Base-by-base conservation (phyloP, 2,329 filamentous ascomycete species). In the Colletotrichum cordylinicola region DNA sequence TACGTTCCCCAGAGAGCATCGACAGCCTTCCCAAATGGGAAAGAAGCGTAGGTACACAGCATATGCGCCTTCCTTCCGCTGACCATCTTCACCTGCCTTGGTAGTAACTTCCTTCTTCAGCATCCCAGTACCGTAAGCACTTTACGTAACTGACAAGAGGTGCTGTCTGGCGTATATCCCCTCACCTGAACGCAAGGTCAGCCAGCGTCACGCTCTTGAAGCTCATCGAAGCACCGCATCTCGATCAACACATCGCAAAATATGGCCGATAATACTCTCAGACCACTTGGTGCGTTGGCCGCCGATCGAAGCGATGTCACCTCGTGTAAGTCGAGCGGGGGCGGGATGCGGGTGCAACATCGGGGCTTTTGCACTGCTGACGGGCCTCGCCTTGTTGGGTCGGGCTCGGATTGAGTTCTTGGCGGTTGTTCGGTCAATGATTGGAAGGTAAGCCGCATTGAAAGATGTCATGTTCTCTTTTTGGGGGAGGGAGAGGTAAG, bases 241-340 rank as follows among this genome's bases (percentile, higher is more conserved):
- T 24, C 52, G 43, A 48, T 13, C 43, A 13, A 3, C 10, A 1
- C 3, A 48, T 21, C 3, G 10, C 10, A n/a, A 21, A 48, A 8
- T 21, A 48, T 13, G 43, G 39, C 37, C 16, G 35, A 4, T 21
- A 12, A 43, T 16, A 2, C 24, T 15, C 8, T 2, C 31, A 37
- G n/a, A n/a, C 55, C 15, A 37, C 8, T 27, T n/a, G 13, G 15
- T 67, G 65, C 31, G 65, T 67, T 66, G 64, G 64, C 64, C 31
- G 48, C 4, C 35, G 29, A 15, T 37, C 31, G 65, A n/a, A 6
- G 48, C 65, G 43, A 67, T 58, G 65, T 67, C 48, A 67, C 65
- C 48, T 67, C 65, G 65, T 67, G 65, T 58, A 67, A 67, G 48
- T 33, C 48, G 48, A 67, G 31, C 8, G n/a, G 65, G 65, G 65